Evolutionary conservation across 345 rosid species (phyloP), one percentile per base, ranked within the genome.

Genomic region (Luvunga scandens): DNA sequence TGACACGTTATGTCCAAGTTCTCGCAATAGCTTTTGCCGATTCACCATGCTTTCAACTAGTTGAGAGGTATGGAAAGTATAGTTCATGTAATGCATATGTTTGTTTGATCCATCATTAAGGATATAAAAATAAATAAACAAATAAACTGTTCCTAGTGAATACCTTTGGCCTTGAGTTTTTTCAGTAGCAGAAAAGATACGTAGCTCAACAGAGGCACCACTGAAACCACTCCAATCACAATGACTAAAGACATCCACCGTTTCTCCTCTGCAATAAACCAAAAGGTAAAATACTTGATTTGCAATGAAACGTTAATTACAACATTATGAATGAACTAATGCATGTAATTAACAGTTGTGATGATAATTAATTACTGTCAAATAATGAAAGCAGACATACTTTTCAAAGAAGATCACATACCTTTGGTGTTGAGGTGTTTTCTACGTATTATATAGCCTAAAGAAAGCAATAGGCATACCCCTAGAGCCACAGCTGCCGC

Each of bases 91-190:
- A 8, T 45, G 50, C 16, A 12, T 12, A 45, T 13, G 13, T 12
- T 60, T 33, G 1, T 39, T 45, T 4, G 42, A 36, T 22, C 57
- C 57, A 53, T 53, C 57, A 19, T 45, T 45, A 13, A 45, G 50
- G 18, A 45, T 45, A 53, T 53, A 53, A 53, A 53, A 18, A 18
- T 53, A 19, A 53, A 45, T 45, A 12, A 45, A 13, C 50, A 53
- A 18, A 53, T 53, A 53, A 0, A 1, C 5, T 18, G 7, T 53
- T 53, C 22, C 57, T 4, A 5, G 31, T 1, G 36, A 5, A 6
- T 72, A 72, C 76, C 53, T 57, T 57, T n/a, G 2, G 50, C 53
- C 65, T 57, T 72, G 76, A 72, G 53, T 59, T 34, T 34, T 24
- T 16, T 34, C 13, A 18, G 3, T 24, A 36, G 25, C 50, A 36